phyloP scores from a whole-genome alignment of 164 flowering plant genomes.

The Macadamia tetraphylla region DNA sequence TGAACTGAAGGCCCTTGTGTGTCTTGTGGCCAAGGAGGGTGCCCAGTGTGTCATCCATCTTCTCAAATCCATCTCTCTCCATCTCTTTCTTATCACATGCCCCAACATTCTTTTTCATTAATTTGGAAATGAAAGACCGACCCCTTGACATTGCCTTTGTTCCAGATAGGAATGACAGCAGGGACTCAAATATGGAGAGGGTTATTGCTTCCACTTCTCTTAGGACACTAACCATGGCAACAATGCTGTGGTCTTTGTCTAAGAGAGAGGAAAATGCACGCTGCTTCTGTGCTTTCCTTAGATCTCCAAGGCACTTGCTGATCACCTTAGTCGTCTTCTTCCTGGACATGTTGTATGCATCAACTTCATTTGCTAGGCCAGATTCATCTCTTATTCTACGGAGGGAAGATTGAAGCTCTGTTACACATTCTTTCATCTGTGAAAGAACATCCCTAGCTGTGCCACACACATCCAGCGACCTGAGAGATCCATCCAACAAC shows the following conservation, averaged over 20 bases:
- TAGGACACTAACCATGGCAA: neutral
- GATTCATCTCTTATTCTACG: slow-evolving; percentile 10
- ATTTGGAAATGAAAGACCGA: neutral
- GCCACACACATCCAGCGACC: slow-evolving; percentile 26
- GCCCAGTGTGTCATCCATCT: neutral
- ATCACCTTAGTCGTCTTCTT: neutral
- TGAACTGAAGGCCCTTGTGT: neutral
- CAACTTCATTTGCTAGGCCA: neutral
- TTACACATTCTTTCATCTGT: slow-evolving; percentile 14
- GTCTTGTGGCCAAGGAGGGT: neutral
- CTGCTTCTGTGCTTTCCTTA: neutral
- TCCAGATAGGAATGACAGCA: neutral
- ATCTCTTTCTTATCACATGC: neutral
- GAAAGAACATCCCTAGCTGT: slow-evolving; percentile 13
- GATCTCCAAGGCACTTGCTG: neutral
- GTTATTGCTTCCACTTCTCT: neutral
- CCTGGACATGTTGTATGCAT: neutral
- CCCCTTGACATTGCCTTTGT: neutral
- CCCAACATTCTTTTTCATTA: neutral
- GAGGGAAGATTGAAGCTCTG: slow-evolving; percentile 22
- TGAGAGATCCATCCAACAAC: slow-evolving; percentile 29
- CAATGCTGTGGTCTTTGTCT: neutral
- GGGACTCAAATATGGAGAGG: neutral
- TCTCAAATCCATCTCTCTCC: neutral
- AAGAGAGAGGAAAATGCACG: neutral